These are phyloP conservation scores for Westerdykella sp. DNA, from an alignment of 2,329 filamentous ascomycete genomes.

Conservation along the genomic window DNA sequence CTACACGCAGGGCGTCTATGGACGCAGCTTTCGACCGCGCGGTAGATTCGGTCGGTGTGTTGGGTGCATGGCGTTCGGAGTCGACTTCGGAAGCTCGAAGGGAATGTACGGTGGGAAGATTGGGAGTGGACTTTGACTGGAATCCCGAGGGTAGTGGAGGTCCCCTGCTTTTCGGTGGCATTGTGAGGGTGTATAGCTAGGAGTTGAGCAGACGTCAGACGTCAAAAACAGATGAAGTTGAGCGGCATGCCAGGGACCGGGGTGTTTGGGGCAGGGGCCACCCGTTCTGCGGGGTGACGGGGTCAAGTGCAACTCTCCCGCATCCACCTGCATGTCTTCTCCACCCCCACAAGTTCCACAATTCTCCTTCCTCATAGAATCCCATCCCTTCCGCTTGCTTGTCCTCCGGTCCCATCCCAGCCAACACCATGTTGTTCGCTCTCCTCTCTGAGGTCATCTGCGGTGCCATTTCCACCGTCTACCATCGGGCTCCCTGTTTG, in stretches of 20 bases:
- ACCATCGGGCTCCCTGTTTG: too few relatives aligned
- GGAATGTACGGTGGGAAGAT: slow-evolving; percentile 39
- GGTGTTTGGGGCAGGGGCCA: not conserved
- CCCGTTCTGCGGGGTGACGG: not conserved
- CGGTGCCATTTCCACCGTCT: too few relatives aligned
- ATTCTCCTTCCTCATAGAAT: too few relatives aligned
- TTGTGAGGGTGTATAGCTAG: slow-evolving; percentile 11
- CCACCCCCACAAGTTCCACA: too few relatives aligned
- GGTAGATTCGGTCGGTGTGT: not conserved
- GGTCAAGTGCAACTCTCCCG: not conserved
- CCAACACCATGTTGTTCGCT: too few relatives aligned
- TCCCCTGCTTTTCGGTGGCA: slow-evolving; percentile 43
- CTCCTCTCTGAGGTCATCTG: too few relatives aligned
- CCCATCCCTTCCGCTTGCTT: too few relatives aligned
- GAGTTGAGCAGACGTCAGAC: not conserved
- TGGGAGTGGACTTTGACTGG: slow-evolving; percentile 45
- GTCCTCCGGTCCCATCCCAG: too few relatives aligned
- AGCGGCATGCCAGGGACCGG: not conserved
- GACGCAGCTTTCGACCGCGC: too few relatives aligned
- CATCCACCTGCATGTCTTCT: too few relatives aligned
- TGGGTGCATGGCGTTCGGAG: slow-evolving; percentile 3
- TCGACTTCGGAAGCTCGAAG: slow-evolving; percentile 16
- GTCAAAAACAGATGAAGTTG: not conserved
- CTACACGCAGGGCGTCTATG: too few relatives aligned
- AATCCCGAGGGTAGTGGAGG: slow-evolving; percentile 34